A percentile compares a stretch with the other conserved stretches of the same genome.
Conservation (phyloP, 176 grass and related monocot genomes). For the Zoysia japonica region DNA sequence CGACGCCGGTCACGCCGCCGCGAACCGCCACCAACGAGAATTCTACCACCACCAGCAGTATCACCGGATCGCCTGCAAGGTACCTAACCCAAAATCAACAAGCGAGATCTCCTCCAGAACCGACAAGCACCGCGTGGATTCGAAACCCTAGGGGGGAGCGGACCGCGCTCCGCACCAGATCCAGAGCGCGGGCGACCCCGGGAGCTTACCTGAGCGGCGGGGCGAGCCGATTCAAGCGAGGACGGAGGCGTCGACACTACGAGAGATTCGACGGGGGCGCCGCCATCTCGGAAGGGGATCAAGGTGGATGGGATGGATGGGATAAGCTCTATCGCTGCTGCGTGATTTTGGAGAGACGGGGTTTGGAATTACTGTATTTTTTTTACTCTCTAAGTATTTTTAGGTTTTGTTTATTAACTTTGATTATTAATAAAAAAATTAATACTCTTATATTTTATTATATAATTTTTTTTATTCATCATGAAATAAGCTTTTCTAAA, state of each 20-base stretch:
- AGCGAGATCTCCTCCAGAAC: not conserved
- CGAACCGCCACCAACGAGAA: not conserved
- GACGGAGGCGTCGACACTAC: not conserved
- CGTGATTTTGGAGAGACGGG: constrained; percentile 13
- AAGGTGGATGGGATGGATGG: not conserved
- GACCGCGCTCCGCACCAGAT: constrained; percentile 1
- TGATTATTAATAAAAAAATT: too few species aligned
- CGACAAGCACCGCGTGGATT: not conserved
- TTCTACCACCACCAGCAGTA: not conserved
- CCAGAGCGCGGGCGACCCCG: not conserved
- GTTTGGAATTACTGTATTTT: not conserved
- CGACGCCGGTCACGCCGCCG: not conserved
- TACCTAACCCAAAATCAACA: not conserved
- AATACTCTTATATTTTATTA: too few species aligned
- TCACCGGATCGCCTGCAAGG: constrained; percentile 4
- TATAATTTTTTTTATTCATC: too few species aligned
- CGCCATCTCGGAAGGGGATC: not conserved
- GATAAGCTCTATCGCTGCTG: not conserved
- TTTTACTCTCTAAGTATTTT: not conserved
- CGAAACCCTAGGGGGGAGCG: constrained; percentile 2
- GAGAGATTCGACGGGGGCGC: constrained; percentile 8
- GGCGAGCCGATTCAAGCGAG: not conserved
- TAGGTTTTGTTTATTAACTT: not conserved
- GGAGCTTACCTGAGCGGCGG: not conserved
- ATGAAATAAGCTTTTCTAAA: too few species aligned